Evolutionary conservation across 108 stramenopile species (phyloP), one percentile per base, ranked within the genome.

Genomic region (Epipyxis sp.): DNA sequence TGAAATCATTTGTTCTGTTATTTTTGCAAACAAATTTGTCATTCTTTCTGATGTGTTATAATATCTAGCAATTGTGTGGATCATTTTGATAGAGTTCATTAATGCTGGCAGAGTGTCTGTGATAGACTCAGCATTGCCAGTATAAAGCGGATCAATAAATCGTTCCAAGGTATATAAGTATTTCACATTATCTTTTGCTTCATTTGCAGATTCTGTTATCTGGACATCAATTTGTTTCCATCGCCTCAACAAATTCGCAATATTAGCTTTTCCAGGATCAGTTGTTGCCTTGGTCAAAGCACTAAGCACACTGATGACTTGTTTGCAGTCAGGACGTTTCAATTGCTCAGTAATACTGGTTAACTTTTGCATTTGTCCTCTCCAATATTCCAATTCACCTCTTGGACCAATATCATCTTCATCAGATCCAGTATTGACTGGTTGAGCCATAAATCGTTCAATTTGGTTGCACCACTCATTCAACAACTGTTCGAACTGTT

Each of bases 1-100:
- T 32, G 77, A 74, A 68, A 94, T 92, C 90, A 94, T 94, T 82
- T 93, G 92, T 69, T 92, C 91, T 10, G 92, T 92, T 69, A 94
- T 91, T 82, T 91, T 91, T 29, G 84, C 71, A 42, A 94, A 90
- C 44, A 94, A 89, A 34, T 81, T 90, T n/a, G 85, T 85, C 85
- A 85, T 85, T 2, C 85, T 42, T 59, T 91, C 91, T 59, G 81
- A 82, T 34, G 88, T 90, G 67, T 88, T 89, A 83, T 90, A 88
- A 80, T 89, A 91, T 40, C 94, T 81, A 46, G 92, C 88, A 74
- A 94, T 94, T 59, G 91, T 90, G 80, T 92, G 91, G 62, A 94
- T 92, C 94, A 94, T 94, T 88, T 94, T 93, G 83, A 94, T 91
- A 57, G 88, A 89, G 84, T 93, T 93, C 79, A 93, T 86, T 40